Percentiles rank a stretch among this genome's conserved stretches.
Conservation (phyloP, 2,329 filamentous ascomycete genomes). For the Phyllosticta ampelicida region DNA sequence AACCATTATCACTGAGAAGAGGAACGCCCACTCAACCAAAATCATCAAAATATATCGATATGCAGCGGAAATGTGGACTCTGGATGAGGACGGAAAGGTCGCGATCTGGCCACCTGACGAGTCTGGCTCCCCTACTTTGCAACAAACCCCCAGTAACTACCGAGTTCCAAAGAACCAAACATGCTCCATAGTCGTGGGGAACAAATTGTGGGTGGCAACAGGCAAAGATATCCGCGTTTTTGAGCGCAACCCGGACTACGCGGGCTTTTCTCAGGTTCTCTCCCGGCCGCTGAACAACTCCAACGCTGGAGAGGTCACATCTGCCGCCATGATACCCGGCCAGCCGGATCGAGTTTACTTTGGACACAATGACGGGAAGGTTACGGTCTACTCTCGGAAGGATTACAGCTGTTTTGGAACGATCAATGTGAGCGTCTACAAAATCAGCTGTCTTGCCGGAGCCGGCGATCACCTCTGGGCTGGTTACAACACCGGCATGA, state of each 20-base stretch:
- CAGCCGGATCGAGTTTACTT: conserved; percentile 75
- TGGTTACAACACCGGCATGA: conserved; percentile 85
- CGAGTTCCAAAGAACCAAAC: conserved; percentile 71
- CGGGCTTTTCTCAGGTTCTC: conserved; percentile 63
- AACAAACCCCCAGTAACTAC: conserved; percentile 64
- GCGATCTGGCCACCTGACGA: conserved; percentile 77
- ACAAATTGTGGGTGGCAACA: conserved; percentile 75
- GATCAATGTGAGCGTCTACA: conserved; percentile 83
- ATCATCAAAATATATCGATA: conserved; percentile 79
- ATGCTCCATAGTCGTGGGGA: conserved; percentile 78
- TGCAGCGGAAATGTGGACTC: conserved; percentile 81
- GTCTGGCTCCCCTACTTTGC: conserved; percentile 63
- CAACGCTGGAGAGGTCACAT: conserved; percentile 75
- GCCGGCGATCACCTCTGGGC: conserved; percentile 82
- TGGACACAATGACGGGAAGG: conserved; percentile 85
- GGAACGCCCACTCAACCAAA: conserved; percentile 62
- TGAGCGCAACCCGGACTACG: conserved; percentile 57
- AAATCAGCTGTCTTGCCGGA: conserved; percentile 78
- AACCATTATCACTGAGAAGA: conserved; percentile 56
- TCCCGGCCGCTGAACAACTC: conserved; percentile 59
- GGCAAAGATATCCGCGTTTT: conserved; percentile 85
- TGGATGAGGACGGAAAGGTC: conserved; percentile 81
- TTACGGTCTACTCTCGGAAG: conserved; percentile 77
- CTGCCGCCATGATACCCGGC: conserved; percentile 63
- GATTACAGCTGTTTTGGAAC: conserved; percentile 70